phyloP scores from a whole-genome alignment of 2,329 filamentous ascomycete species.

The Cladosporium sp. region DNA sequence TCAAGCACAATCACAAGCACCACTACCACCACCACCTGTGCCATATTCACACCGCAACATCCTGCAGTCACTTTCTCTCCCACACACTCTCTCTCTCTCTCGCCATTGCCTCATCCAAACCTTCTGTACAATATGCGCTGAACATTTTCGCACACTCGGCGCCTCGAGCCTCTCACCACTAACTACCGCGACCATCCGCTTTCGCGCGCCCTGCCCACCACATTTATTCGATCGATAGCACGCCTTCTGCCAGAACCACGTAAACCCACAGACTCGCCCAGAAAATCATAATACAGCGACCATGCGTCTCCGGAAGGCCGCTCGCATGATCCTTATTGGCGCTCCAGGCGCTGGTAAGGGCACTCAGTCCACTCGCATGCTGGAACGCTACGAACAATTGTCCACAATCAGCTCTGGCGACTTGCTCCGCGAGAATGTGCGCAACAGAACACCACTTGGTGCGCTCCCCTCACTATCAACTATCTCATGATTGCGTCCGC shows the following conservation, averaged over 20 bases:
- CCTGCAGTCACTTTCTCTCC: not conserved
- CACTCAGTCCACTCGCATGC: slow-evolving; percentile 87
- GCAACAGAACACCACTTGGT: slow-evolving; percentile 83
- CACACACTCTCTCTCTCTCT: not conserved
- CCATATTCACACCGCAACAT: not conserved
- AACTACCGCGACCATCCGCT: not conserved
- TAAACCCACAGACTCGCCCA: not conserved
- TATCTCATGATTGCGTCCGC: not conserved
- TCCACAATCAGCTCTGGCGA: slow-evolving; percentile 93
- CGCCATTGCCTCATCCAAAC: not conserved
- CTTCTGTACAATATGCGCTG: slow-evolving; percentile 7
- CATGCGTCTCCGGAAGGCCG: slow-evolving; percentile 64
- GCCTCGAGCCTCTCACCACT: slow-evolving; percentile 1
- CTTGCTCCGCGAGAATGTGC: slow-evolving; percentile 87
- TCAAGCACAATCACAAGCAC: not conserved
- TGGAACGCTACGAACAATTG: slow-evolving; percentile 83
- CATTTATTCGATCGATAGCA: not conserved
- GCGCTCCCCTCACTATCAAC: slow-evolving; percentile 24
- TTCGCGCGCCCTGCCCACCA: not conserved
- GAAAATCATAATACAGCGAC: slow-evolving; percentile 15
- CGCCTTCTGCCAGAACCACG: not conserved
- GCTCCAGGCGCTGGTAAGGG: slow-evolving; percentile 95
- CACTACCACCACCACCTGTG: not conserved
- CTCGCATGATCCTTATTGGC: slow-evolving; percentile 90
- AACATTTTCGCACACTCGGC: not conserved